These are phyloP conservation scores for Prunus kanzakura DNA, from an alignment of 306 rosid species.

Conservation along the genomic window DNA sequence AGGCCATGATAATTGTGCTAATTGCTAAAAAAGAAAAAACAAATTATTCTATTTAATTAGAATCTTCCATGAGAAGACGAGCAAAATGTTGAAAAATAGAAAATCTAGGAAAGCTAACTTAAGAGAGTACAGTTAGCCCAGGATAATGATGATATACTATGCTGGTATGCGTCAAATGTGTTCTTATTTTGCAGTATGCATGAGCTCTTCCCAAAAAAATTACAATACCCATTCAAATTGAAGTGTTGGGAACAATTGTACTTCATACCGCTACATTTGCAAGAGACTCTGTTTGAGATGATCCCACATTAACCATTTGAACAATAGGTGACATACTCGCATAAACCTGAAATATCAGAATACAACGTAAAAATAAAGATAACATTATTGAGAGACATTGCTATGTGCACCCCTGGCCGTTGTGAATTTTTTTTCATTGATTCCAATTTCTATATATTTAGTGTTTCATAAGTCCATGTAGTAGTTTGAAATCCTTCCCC, in stretches of 20 bases:
- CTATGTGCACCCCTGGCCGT: background rate
- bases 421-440: background rate
- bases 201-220: background rate
- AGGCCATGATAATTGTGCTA: background rate
- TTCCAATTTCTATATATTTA: background rate
- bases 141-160: no score
- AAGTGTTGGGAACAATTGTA: background rate
- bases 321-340: constrained; percentile 88
- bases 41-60: background rate
- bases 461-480: background rate
- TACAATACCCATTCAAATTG: background rate
- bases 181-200: background rate
- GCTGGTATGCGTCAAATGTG: background rate
- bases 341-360: constrained; percentile 64
- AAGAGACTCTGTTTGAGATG: constrained; percentile 60
- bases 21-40: background rate
- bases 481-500: background rate
- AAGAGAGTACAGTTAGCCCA: background rate
- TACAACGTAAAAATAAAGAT: constrained; percentile 6
- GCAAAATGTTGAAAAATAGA: background rate
- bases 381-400: background rate
- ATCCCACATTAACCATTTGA: constrained; percentile 63
- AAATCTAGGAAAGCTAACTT: background rate
- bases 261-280: constrained; percentile 76
- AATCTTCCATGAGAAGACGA: background rate